Evolutionary conservation across 768 basidiomycete species (phyloP).

Genomic region (Leucosporidium yakuticum): DNA sequence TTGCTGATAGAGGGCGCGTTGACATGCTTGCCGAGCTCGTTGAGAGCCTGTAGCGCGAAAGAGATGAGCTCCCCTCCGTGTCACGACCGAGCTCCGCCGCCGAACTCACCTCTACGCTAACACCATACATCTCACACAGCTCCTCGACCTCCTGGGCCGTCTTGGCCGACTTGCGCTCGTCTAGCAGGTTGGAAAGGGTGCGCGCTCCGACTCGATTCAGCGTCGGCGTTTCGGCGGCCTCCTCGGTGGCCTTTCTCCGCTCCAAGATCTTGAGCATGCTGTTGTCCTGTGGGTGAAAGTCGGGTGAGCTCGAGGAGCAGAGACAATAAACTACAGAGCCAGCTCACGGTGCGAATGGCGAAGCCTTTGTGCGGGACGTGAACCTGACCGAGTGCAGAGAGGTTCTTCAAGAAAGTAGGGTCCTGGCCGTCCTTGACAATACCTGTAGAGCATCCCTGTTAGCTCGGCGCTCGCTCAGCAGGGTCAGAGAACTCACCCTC

Average conservation of each 20-base stretch:
- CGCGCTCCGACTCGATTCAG: constrained; percentile 56
- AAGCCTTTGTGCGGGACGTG: constrained; percentile 50
- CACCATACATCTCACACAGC: constrained; percentile 54
- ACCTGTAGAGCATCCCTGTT: constrained; percentile 44
- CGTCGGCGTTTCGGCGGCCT: constrained; percentile 32
- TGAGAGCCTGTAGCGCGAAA: constrained; percentile 40
- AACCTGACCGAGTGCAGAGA: constrained; percentile 62
- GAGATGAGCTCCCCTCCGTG: no score
- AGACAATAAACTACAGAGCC: neutral
- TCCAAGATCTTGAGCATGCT: constrained; percentile 51
- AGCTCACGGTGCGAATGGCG: constrained; percentile 3
- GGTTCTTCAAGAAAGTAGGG: constrained; percentile 62
- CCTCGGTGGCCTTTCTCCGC: constrained; percentile 45
- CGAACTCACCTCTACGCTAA: constrained; percentile 50
- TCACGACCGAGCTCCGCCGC: no score
- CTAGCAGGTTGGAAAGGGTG: constrained; percentile 56
- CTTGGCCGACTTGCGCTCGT: constrained; percentile 55
- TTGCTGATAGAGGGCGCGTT: constrained; percentile 60
- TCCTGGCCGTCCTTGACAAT: constrained; percentile 64
- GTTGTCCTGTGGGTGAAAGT: constrained; percentile 36
- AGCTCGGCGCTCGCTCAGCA: neutral
- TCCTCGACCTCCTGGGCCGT: constrained; percentile 49
- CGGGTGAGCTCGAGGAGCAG: neutral
- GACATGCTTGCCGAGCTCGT: constrained; percentile 54
- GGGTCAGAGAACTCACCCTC: constrained; percentile 1